Conservation (phyloP, 805 yeast genomes). For the Schwanniomyces pseudopolymorphus region DNA sequence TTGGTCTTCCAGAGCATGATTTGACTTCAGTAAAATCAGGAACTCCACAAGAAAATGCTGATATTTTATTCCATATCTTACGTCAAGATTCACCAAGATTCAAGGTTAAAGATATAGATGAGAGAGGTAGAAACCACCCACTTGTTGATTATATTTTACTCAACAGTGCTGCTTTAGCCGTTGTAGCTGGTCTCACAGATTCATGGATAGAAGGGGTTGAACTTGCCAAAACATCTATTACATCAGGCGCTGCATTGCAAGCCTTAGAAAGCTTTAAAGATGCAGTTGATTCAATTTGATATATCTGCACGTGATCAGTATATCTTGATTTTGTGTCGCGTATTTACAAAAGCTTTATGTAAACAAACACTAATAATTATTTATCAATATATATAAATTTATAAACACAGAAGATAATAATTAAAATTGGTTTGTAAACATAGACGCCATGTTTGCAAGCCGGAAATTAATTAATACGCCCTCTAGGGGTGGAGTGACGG, state of each 20-base stretch:
- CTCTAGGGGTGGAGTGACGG: not conserved
- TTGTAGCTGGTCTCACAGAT: constrained; percentile 64
- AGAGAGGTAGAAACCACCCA: constrained; percentile 47
- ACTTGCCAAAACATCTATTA: constrained; percentile 67
- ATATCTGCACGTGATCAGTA: constrained; percentile 1
- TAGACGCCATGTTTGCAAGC: constrained; percentile 11
- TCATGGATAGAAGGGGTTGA: constrained; percentile 78
- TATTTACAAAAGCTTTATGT: not conserved
- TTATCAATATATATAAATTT: not conserved
- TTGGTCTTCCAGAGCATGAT: constrained; percentile 75
- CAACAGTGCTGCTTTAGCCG: constrained; percentile 86
- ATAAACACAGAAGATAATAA: not conserved
- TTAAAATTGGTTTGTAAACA: not conserved
- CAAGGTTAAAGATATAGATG: constrained; percentile 37
- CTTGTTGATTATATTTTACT: constrained; percentile 85
- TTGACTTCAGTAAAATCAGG: constrained; percentile 73
- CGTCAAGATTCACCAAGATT: constrained; percentile 46
- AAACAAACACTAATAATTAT: constrained; percentile 4
- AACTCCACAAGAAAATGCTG: constrained; percentile 85
- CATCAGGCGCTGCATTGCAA: constrained; percentile 61
- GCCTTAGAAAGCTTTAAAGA: constrained; percentile 56
- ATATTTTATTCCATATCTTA: constrained; percentile 43
- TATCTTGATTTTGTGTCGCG: constrained; percentile 6
- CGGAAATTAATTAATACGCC: constrained; percentile 15
- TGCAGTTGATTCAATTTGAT: constrained; percentile 9